Percentiles rank a stretch among this genome's conserved stretches.
Conservation (phyloP, 2,329 filamentous ascomycete genomes). For the Ascochyta pisi region DNA sequence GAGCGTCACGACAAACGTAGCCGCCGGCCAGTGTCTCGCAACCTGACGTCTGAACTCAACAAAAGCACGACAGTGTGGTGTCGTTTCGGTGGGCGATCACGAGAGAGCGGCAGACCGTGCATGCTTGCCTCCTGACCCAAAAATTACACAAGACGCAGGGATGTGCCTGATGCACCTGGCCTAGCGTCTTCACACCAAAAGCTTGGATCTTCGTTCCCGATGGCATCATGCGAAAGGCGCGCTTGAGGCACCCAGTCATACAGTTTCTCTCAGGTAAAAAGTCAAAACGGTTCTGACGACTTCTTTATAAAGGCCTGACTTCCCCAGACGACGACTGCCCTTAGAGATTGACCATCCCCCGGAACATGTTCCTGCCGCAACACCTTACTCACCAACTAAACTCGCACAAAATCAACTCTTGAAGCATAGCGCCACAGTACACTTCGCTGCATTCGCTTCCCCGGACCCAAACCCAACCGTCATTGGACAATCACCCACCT, state of each 20-base stretch:
- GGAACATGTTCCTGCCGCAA: constrained; percentile 46
- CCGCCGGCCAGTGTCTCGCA: constrained; percentile 14
- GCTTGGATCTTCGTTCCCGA: constrained; percentile 34
- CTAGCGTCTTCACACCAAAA: constrained; percentile 31
- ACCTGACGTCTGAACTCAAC: constrained; percentile 18
- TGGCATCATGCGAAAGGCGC: constrained; percentile 36
- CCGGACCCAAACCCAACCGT: constrained; percentile 18
- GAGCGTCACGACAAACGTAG: neutral
- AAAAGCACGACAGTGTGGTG: constrained; percentile 15
- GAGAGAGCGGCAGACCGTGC: constrained; percentile 40
- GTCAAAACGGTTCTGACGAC: constrained; percentile 15
- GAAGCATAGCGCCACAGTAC: constrained; percentile 19
- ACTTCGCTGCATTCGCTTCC: constrained; percentile 26
- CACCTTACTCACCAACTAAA: constrained; percentile 40
- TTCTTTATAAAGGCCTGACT: constrained; percentile 34
- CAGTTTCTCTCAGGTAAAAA: constrained; percentile 44
- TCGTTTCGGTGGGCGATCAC: constrained; percentile 35
- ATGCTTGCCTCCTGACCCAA: constrained; percentile 42
- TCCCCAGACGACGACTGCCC: constrained; percentile 17
- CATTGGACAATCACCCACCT: constrained; percentile 31
- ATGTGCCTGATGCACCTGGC: constrained; percentile 21
- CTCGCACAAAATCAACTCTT: constrained; percentile 46
- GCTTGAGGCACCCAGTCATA: constrained; percentile 35
- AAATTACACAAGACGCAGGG: constrained; percentile 36
- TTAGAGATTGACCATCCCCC: constrained; percentile 14